Base-by-base conservation (phyloP, 768 basidiomycete genomes). In the Clitopilus hobsonii region DNA sequence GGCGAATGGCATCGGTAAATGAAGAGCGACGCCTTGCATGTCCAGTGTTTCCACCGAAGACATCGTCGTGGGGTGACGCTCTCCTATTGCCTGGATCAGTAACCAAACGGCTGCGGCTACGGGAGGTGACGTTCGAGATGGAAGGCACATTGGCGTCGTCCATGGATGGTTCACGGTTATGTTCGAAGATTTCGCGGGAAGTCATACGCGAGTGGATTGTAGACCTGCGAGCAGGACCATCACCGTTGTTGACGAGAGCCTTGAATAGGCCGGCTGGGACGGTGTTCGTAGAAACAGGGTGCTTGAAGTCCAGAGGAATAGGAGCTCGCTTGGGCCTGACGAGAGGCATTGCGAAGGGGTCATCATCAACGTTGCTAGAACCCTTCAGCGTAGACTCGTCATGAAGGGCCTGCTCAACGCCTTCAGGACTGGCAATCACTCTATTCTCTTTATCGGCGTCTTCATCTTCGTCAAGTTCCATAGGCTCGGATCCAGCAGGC, bases 191-290 rank as follows among this genome's bases (percentile, higher is more conserved):
- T 57, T 92, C 91, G 41, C 81, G 80, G 8, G 89, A 91, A 65
- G 82, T 76, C 55, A 91, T 77, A 30, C 89, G 78, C 20, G 91
- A 91, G 48, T 88, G 86, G n/a, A 89, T 88, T 45, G 75, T 75
- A 23, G 41, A 45, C 45, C 83, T 75, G 54, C 89, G 81, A 1
- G 86, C 85, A 41, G 85, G 78, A 58, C 88, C 88, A 45, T 91
- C 89, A 16, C 69, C 72, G 38, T 63, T 67, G 51, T 71, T 79
- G 24, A 79, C 84, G 50, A 91, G 75, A 10, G 89, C 88, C 71
- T 92, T 92, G 80, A 94, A 94, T 54, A 93, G 64, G 1, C 89
- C 89, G 28, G 91, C 91, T 18, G 91, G 91, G 7, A 92, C 86
- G 5, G 88, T 93, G 61, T 89, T 91, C 28, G 74, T 83, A 7